Evolutionary conservation across 106 monocot species (phyloP).

Genomic region (Dendrobium catenatum): DNA sequence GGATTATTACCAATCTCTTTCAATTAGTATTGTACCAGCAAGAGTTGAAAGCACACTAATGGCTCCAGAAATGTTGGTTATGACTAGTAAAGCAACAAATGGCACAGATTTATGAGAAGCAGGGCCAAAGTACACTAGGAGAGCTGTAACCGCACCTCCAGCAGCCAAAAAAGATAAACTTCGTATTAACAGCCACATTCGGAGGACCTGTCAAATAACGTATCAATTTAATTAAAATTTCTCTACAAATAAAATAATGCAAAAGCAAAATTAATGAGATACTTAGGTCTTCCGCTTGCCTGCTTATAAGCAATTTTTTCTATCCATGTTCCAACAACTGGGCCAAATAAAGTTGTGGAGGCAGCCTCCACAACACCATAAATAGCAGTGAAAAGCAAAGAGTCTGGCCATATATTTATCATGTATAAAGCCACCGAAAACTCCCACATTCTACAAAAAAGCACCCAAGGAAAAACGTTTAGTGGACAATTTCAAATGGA

Average conservation of each 20-base stretch:
- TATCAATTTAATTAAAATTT: not conserved
- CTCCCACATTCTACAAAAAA: conserved; percentile 84
- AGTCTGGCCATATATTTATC: conserved; percentile 84
- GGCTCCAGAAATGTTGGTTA: conserved; percentile 72
- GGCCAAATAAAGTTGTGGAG: conserved; percentile 61
- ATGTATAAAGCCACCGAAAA: conserved; percentile 93
- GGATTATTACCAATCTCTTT: conserved; percentile 83
- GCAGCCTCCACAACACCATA: conserved; percentile 91
- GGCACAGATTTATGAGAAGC: conserved; percentile 21
- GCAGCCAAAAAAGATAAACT: conserved; percentile 78
- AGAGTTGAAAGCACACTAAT: conserved; percentile 81
- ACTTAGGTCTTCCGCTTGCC: conserved; percentile 15
- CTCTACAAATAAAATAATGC: not conserved
- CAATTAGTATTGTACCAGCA: conserved; percentile 92
- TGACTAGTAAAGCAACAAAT: conserved; percentile 46
- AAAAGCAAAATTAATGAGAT: not conserved
- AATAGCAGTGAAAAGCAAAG: conserved; percentile 81
- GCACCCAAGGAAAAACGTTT: not conserved
- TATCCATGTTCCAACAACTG: conserved; percentile 57
- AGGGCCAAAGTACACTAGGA: conserved; percentile 33
- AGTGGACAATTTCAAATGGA: not conserved
- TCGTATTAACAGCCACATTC: conserved; percentile 71
- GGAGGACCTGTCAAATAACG: conserved; percentile 38
- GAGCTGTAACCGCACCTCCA: conserved; percentile 52
- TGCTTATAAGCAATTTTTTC: conserved; percentile 52